Evolutionary conservation across 805 yeast species (phyloP), one percentile per base, ranked within the genome.

Genomic region (Barnettozyma pratensis): DNA sequence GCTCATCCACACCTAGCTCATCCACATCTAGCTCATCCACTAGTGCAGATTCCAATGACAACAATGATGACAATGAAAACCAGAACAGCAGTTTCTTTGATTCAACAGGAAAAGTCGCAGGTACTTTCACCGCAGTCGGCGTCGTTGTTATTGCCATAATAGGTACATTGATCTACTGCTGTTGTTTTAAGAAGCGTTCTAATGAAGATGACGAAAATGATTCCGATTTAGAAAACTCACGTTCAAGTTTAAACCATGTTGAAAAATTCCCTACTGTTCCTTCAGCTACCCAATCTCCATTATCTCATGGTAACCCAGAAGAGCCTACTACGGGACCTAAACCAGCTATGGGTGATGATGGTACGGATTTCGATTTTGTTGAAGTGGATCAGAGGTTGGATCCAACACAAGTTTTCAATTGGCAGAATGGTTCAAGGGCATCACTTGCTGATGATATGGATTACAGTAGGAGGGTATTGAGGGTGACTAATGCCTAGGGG

Each of bases 61-160:
- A 61, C 9, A 30, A 56, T 4, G 32, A 37, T 47, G 59, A 59
- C 30, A 67, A 79, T 4, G 3, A 19, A 19, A 32, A 61, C 9
- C 28, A 56, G 6, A 35, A 35, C 47, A 59, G 59, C 30, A 67
- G 80, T 4, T 86, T 84, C 61, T 87, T 83, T 67, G 72, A 76
- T 48, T 70, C 77, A 37, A 76, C 75, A 36, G 92, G 91, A 0
- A 83, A 83, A 58, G 92, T 87, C 1, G 94, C 91, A 0, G 95
- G 94, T 2, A 82, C 85, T 0, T 86, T 86, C 64, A 77, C 83
- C 2, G 90, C 78, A 0, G 94, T 87, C 19, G 94, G 89, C 1
- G 53, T 87, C 4, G 83, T 83, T 3, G 76, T 68, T 0, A 54
- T 77, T 0, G 79, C 73, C 0, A 42, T 81, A 1, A 43, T 83